Evolutionary conservation across 805 yeast genomes (phyloP), one percentile per base, ranked within the genome.

Genomic region (Nakazawaea molendinolei): DNA sequence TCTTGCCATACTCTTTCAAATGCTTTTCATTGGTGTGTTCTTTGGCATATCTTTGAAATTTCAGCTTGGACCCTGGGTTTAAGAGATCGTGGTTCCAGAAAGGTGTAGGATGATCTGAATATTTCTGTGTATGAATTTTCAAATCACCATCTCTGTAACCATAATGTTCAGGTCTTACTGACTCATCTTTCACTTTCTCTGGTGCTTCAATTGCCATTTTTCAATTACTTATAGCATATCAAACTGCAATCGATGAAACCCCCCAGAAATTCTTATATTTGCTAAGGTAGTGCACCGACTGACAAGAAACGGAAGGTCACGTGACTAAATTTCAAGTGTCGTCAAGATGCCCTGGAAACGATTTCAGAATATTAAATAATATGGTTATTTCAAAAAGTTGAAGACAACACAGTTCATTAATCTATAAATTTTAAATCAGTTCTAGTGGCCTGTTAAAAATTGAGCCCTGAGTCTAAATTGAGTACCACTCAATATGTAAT

Each of bases 1-100:
- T 31, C 18, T 31, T 31, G 8, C 34, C 34, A 23, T 31, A 31
- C 2, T 23, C 28, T 21, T 31, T 23, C 15, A 31, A 5, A 21
- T 31, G 34, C 23, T 31, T 31, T 15, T 31, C 34, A 23, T 31
- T 28, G 3, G 34, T 23, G 16, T 31, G 34, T 23, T 23, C 28
- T 10, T 23, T 31, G 6, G 24, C 22, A 17, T 15, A 31, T 14
- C 28, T 23, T 10, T 18, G 8, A 22, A 23, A 14, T 14, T 23
- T 31, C 15, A 8, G 14, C n/a, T 31, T 31, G 5, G 22, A 19
- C 9, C 34, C 34, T 31, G 34, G 34, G 13, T 31, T 14, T 18
- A 31, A 19, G 7, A 31, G 13, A 5, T 31, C 28, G 21, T 31
- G 28, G 17, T 31, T 31, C 34, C 34, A 31, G 15, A 15, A 31